phyloP scores from a whole-genome alignment of 164 flowering plant species.

The Annona squamosa region DNA sequence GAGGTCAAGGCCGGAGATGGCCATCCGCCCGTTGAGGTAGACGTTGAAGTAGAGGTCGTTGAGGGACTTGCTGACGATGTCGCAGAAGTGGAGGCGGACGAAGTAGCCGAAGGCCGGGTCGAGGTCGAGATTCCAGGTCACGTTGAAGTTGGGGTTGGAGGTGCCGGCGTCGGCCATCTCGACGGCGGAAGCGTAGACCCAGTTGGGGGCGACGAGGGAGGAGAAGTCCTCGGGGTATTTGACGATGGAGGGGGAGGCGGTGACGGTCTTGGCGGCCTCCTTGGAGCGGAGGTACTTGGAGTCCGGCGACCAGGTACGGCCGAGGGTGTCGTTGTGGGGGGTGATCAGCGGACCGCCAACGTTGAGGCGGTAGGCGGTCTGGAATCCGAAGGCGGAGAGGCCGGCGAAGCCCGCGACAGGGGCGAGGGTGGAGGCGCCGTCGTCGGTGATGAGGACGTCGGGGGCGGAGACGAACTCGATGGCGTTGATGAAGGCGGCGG shows the following conservation, averaged over 20 bases:
- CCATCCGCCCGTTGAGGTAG: slow-evolving; percentile 50
- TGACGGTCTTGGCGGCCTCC: slow-evolving; percentile 23
- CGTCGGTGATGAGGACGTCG: slow-evolving; percentile 39
- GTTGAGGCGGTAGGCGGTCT: slow-evolving; percentile 41
- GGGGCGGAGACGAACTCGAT: slow-evolving; percentile 79
- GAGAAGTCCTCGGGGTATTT: slow-evolving; percentile 35
- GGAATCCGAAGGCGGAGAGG: slow-evolving; percentile 26
- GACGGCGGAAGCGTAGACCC: slow-evolving; percentile 49
- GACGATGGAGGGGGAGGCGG: slow-evolving; percentile 31
- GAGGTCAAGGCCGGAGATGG: slow-evolving; percentile 54
- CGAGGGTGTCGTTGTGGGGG: slow-evolving; percentile 54
- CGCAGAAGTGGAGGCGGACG: slow-evolving; percentile 70
- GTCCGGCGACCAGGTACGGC: slow-evolving; percentile 52
- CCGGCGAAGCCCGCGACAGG: slow-evolving; percentile 38
- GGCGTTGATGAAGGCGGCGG: slow-evolving; percentile 59
- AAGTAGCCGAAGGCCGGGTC: slow-evolving; percentile 38
- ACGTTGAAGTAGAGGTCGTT: slow-evolving; percentile 81
- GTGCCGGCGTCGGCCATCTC: slow-evolving; percentile 46
- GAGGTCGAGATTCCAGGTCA: slow-evolving; percentile 50
- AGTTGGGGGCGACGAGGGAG: slow-evolving; percentile 54
- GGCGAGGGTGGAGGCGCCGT: slow-evolving; percentile 30
- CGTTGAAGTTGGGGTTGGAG: slow-evolving; percentile 47
- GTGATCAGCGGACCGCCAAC: slow-evolving; percentile 57
- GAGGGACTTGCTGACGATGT: slow-evolving; percentile 63
- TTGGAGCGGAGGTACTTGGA: slow-evolving; percentile 23